phyloP scores from a whole-genome alignment of 306 rosid species.

The Carpinus viminea region DNA sequence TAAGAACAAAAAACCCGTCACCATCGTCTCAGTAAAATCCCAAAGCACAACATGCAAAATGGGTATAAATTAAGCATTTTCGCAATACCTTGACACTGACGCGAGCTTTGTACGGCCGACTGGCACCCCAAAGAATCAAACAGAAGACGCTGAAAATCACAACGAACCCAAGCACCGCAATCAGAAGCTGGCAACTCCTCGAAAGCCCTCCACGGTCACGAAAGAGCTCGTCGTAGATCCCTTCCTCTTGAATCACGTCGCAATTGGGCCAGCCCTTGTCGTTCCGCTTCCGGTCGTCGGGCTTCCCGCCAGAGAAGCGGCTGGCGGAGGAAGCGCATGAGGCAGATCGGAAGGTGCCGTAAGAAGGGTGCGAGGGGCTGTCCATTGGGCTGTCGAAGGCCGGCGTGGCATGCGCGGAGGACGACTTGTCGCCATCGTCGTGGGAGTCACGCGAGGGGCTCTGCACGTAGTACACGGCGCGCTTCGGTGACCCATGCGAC shows the following conservation, averaged over 20 bases:
- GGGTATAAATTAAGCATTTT: too few species aligned
- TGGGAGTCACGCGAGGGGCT: constrained; percentile 78
- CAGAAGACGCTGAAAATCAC: constrained; percentile 59
- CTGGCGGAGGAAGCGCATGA: constrained; percentile 71
- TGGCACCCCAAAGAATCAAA: constrained; percentile 68
- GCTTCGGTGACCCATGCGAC: constrained; percentile 68
- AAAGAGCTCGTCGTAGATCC: constrained; percentile 40
- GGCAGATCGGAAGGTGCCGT: constrained; percentile 19
- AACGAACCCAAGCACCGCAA: constrained; percentile 55
- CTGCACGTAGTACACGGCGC: constrained; percentile 61
- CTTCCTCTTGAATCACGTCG: constrained; percentile 74
- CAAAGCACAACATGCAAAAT: too few species aligned
- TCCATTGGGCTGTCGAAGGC: constrained; percentile 60
- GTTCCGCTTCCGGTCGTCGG: constrained; percentile 29
- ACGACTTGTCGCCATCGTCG: constrained; percentile 72
- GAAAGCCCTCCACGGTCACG: constrained; percentile 36
- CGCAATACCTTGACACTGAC: constrained; percentile 60
- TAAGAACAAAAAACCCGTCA: background rate
- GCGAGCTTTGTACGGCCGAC: constrained; percentile 56
- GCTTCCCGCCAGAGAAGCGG: constrained; percentile 57
- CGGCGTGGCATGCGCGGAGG: constrained; percentile 53
- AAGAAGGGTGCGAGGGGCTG: constrained; percentile 74
- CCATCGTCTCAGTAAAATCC: too few species aligned
- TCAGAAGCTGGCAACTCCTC: constrained; percentile 48
- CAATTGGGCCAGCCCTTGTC: constrained; percentile 66